Evolutionary conservation across 495 filamentous ascomycete species (phyloP).

Genomic region (Penicillium cinerascens): DNA sequence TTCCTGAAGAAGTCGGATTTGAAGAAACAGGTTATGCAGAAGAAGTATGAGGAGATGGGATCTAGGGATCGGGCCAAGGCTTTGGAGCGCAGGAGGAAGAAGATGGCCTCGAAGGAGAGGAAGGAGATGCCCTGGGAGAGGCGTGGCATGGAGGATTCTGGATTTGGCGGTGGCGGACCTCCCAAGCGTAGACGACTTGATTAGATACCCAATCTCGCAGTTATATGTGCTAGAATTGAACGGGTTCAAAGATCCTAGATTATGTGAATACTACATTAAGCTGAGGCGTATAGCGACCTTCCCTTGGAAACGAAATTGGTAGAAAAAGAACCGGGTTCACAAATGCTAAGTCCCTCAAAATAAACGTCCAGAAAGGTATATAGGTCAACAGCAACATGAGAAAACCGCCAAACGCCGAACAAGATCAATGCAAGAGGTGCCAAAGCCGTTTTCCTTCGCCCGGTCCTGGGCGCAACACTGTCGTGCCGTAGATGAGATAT

Average conservation of each 20-base stretch:
- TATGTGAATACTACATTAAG: constrained; percentile 3
- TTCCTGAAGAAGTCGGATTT: constrained; percentile 87
- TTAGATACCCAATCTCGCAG: constrained; percentile 11
- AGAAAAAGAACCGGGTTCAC: constrained; percentile 7
- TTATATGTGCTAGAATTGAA: neutral
- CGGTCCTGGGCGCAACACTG: constrained; percentile 14
- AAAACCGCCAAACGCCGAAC: constrained; percentile 16
- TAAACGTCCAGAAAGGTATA: constrained; percentile 23
- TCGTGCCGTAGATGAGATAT: constrained; percentile 23
- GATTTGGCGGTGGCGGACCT: constrained; percentile 12
- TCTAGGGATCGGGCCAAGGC: constrained; percentile 73
- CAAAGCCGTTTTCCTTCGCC: constrained; percentile 7
- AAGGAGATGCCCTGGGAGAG: constrained; percentile 70
- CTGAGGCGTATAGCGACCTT: neutral
- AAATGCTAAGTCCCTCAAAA: constrained; percentile 19
- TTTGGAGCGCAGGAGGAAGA: constrained; percentile 81
- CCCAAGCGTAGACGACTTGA: constrained; percentile 32
- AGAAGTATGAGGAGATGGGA: constrained; percentile 77
- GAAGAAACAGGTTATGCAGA: constrained; percentile 75
- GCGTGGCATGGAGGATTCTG: constrained; percentile 39
- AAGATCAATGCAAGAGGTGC: constrained; percentile 14
- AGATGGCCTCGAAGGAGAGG: constrained; percentile 74
- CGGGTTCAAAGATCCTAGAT: neutral
- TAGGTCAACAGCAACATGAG: constrained; percentile 11
- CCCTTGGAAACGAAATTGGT: too few relatives aligned